Base-by-base conservation (phyloP, 176 grass and related monocot species). In the Urochloa ruziziensis region DNA sequence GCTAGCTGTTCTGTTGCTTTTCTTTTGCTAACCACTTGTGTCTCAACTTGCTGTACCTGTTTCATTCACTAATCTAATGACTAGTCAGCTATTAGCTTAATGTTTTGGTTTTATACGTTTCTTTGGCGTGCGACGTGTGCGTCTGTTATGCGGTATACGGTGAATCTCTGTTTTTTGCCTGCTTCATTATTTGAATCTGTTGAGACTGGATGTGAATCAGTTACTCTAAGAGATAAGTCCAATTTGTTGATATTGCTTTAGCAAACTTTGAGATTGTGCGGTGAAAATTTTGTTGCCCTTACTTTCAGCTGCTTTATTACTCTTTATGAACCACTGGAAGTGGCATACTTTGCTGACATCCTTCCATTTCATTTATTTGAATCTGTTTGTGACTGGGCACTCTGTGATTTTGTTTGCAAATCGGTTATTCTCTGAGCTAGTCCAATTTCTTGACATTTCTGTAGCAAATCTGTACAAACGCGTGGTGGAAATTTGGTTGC, bases 21-120 rank as follows among this genome's bases (percentile, higher is more conserved):
- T 83, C 74, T 87, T 86, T 83, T 87, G 84, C 84, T 90, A 90
- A 87, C 67, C 74, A 74, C 84, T 51, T 40, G 67, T 90, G 60
- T 62, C 63, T 44, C 58, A 83, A 79, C 67, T 53, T 80, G 19
- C 2, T 70, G 51, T 56, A 70, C 25, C 15, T 71, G 67, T 73
- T 79, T 87, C 32, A 3, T 74, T 83, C 7, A 25, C 78, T 82
- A 56, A 86, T 86, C 43, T 85, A 76, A 63, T 82, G 64, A 82
- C 88, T 82, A 52, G 35, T 39, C 44, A 86, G 46, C 15, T 81
- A 10, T 56, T 82, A 47, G 63, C 28, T 82, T 51, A 62, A 80
- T 76, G 54, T 39, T 74, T 73, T 73, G 35, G 13, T 40, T 18
- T 1, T 25, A 11, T 70, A 23, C 6, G 3, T 14, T 80, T 8